Conservation (phyloP, 257 asterid genomes). For the Capsicum pubescens region DNA sequence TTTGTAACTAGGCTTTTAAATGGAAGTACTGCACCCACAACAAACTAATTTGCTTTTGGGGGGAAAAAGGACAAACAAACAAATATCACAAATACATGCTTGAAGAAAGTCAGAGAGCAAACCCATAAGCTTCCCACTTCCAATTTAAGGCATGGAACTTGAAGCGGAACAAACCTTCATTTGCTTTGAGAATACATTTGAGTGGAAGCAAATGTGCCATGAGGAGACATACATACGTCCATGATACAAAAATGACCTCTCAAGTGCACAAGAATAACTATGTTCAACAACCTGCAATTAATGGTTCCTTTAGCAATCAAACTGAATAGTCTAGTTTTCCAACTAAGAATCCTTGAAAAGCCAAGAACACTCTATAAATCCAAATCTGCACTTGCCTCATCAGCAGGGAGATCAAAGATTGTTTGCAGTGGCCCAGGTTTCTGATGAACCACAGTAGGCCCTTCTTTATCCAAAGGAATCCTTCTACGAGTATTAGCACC, state of each 20-base stretch:
- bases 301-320: background rate
- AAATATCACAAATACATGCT: background rate
- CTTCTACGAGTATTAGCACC: constrained; percentile 55
- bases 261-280: constrained; percentile 96
- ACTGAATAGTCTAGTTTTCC: constrained; percentile 10
- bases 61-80: background rate
- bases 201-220: constrained; percentile 92
- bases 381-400: constrained; percentile 60
- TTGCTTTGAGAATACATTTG: constrained; percentile 92
- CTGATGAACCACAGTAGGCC: constrained; percentile 66
- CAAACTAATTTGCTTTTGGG: background rate
- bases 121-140: background rate
- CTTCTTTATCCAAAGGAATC: constrained; percentile 54
- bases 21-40: constrained; percentile 4
- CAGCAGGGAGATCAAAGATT: constrained; percentile 77
- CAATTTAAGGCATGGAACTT: constrained; percentile 10
- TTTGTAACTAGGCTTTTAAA: background rate
- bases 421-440: constrained; percentile 90
- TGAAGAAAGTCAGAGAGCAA: constrained; percentile 14
- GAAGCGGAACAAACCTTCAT: constrained; percentile 62
- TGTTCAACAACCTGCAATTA: constrained; percentile 78
- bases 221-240: constrained; percentile 93
- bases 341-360: constrained; percentile 14
- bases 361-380: constrained; percentile 23
- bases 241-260: constrained; percentile 91